Evolutionary conservation across 371 early-diverging fungal genomes (phyloP).

Genomic region (Circinella minor): DNA sequence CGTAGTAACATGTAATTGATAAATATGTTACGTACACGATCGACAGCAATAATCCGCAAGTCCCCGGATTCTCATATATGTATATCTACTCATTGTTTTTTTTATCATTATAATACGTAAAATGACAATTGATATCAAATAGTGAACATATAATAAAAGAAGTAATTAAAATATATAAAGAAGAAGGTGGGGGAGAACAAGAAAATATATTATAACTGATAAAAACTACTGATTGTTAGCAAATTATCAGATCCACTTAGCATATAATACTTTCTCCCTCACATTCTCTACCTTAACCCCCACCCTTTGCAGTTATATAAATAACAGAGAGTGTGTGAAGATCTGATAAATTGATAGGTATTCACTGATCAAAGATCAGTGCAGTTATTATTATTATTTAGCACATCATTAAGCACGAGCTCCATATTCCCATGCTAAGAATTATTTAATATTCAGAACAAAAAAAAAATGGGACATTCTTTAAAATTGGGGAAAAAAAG

Average conservation of each 20-base stretch:
- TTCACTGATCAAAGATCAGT: slow-evolving; percentile 1
- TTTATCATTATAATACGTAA: not conserved
- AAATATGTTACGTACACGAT: too few relatives aligned
- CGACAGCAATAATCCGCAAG: not conserved
- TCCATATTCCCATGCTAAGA: not conserved
- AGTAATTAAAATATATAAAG: not conserved
- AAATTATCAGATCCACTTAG: slow-evolving; percentile 6
- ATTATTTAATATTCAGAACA: too few relatives aligned
- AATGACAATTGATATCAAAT: not conserved
- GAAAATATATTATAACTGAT: too few relatives aligned
- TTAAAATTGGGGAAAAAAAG: too few relatives aligned
- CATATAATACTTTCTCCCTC: too few relatives aligned
- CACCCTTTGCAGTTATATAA: not conserved
- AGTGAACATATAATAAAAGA: not conserved
- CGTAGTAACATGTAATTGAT: too few relatives aligned
- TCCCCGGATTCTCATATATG: not conserved
- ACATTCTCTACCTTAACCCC: too few relatives aligned
- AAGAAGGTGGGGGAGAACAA: too few relatives aligned
- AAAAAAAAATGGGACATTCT: too few relatives aligned
- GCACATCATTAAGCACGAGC: not conserved
- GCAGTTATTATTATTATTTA: not conserved
- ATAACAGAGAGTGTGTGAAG: not conserved
- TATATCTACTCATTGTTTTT: too few relatives aligned
- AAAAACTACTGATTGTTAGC: not conserved
- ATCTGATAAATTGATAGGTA: slow-evolving; percentile 8